Evolutionary conservation across 2,329 filamentous ascomycete genomes (phyloP), one percentile per base, ranked within the genome.

Genomic region (Colletotrichum filicis): DNA sequence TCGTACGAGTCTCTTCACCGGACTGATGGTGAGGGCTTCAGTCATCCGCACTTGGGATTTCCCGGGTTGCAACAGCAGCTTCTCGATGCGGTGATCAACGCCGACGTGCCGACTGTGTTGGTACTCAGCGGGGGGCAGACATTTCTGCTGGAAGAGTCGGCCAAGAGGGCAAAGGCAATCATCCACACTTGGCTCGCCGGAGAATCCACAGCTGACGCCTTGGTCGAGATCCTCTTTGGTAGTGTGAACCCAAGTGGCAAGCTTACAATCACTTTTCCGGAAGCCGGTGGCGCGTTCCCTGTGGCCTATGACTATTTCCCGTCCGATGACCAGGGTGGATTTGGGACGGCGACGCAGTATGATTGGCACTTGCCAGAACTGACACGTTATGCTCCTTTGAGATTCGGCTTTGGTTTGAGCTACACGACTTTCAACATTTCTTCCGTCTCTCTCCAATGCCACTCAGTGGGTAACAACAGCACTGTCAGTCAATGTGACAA

Each of bases 261-360:
- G 65, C 74, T 81, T 11, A 79, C 80, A 0, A 83, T 88, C 12
- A 86, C 84, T 2, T 86, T 88, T 81, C 87, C 86, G 0, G 86
- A 86, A 82, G 80, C 78, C 3, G 77, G 82, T 5, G 80, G 83
- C n/a, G 79, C 84, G 11, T 75, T 80, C 5, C 92, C 92, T 66
- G 87, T 92, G 67, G 91, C 93, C 79, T 93, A 94, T 80, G 88
- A 92, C 35, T 87, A 92, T 78, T 92, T 93, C 80, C 85, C 85
- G 0, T 87, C 86, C 3, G 87, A 90, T 76, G 91, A 93, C 80
- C 87, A 87, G 67, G 80, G 90, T 42, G 85, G 87, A 71, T 89
- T 93, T 74, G 84, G 84, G 0, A 89, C 90, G 0, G 87, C 89
- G 73, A 87, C 86, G 11, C 83, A 90, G 46, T 89, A 86, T 76